These are phyloP conservation scores for Combretum micranthum DNA, from an alignment of 345 rosid genomes.

Conservation along the genomic window DNA sequence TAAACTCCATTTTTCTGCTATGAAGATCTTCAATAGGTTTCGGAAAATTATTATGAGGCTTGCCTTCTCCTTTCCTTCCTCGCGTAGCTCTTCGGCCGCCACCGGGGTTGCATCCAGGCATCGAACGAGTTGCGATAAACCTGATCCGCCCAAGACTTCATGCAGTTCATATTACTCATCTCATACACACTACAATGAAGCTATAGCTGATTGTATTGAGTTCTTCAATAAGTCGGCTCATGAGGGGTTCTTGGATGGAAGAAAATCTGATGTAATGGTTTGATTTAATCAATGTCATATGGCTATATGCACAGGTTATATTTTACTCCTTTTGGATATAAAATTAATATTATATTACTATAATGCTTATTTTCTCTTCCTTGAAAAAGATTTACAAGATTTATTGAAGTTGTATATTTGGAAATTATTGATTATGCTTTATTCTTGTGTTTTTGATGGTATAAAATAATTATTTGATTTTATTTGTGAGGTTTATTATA, in stretches of 20 bases:
- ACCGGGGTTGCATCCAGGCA: slow-evolving; percentile 10
- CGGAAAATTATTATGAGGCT: slow-evolving; percentile 63
- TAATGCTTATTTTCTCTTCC: too few relatives aligned
- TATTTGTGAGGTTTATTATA: too few relatives aligned
- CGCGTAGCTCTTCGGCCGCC: slow-evolving; percentile 11
- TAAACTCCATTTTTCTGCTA: slow-evolving; percentile 33
- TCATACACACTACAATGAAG: slow-evolving; percentile 69
- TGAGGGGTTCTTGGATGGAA: slow-evolving; percentile 33
- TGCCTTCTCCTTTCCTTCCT: slow-evolving; percentile 44
- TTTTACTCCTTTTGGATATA: too few relatives aligned
- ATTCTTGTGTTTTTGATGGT: too few relatives aligned
- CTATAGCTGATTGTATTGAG: slow-evolving; percentile 95
- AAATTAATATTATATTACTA: too few relatives aligned
- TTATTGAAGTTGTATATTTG: too few relatives aligned
- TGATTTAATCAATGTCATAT: slow-evolving; percentile 13
- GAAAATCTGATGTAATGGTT: slow-evolving; percentile 38
- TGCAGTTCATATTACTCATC: slow-evolving; percentile 87
- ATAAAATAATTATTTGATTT: too few relatives aligned
- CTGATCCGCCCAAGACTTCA: slow-evolving; percentile 79
- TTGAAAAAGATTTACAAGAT: too few relatives aligned
- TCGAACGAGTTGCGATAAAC: slow-evolving; percentile 30
- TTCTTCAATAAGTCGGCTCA: slow-evolving; percentile 81
- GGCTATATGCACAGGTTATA: not conserved
- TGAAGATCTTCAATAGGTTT: slow-evolving; percentile 65
- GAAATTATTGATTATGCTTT: too few relatives aligned